Evolutionary conservation across 768 basidiomycete species (phyloP), one percentile per base, ranked within the genome.

Genomic region (Tylopilus intermedius): DNA sequence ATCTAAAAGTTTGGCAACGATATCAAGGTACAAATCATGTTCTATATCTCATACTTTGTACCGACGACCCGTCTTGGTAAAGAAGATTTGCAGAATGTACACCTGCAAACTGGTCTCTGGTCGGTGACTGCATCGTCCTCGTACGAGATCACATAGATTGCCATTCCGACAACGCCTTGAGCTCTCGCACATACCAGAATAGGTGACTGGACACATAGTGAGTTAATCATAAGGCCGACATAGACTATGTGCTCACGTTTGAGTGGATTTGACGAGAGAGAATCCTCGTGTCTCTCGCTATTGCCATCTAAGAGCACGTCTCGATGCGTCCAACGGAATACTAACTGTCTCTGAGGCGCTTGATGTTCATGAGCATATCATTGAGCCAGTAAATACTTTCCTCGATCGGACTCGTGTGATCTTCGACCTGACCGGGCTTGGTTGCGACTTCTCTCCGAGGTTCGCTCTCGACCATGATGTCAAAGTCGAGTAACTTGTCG

Each of bases 401-500:
- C 72, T 98, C 95, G 51, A 99, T 74, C 9, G 88, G 83, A 49
- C 81, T 90, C 24, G 96, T 97, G 60, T 98, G 96, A 55, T 97
- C 94, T 11, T 87, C 75, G 35, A 99, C 82, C 69, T 92, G 89
- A 13, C 86, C 86, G 4, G 88, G 81, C 68, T 93, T 94, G 8
- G 88, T 90, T 3, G 94, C 90, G 2, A 93, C 79, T 63, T 93
- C 86, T 47, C 92, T 77, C 47, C 96, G 77, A 2, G 96, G 96
- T 67, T 98, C 95, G 55, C 88, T 93, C 78, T 99, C 96, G 44
- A 93, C 92, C 93, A 97, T 94, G 71, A 99, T 97, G 70, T 91
- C 88, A 67, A 93, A 89, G 72, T 93, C 90, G 62, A 99, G 80
- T 44, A 98, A 80, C 71, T 98, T 98, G 73, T 93, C 91, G 11